Conservation (phyloP, 2,329 filamentous ascomycete species). For the Trematosphaeria pertusa region DNA sequence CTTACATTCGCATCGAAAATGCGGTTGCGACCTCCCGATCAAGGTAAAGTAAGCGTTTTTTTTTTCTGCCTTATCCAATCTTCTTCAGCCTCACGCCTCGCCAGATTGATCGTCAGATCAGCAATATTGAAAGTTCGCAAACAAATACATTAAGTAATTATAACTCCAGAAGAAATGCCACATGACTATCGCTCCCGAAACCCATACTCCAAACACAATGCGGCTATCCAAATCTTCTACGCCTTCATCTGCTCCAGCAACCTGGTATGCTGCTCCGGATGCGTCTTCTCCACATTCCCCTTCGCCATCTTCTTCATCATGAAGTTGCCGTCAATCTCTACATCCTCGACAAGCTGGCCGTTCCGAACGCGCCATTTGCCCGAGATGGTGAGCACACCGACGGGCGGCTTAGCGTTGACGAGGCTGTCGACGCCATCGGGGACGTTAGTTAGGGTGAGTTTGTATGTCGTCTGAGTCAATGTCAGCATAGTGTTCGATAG, state of each 20-base stretch:
- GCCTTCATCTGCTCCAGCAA: constrained; percentile 41
- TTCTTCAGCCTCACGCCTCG: too few species aligned
- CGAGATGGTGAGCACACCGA: constrained; percentile 47
- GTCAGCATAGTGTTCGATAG: constrained; percentile 3
- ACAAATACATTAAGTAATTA: too few species aligned
- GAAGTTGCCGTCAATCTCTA: constrained; percentile 52
- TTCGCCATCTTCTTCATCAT: constrained; percentile 53
- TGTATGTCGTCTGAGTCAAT: constrained; percentile 44
- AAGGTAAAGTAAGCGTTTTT: too few species aligned
- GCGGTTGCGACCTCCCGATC: too few species aligned
- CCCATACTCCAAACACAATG: too few species aligned
- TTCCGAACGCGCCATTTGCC: constrained; percentile 47
- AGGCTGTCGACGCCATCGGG: constrained; percentile 44
- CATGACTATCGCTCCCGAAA: too few species aligned
- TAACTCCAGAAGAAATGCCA: background rate
- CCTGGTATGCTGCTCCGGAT: constrained; percentile 46
- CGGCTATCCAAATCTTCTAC: too few species aligned
- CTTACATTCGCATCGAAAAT: too few species aligned
- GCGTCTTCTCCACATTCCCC: constrained; percentile 50
- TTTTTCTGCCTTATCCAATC: too few species aligned
- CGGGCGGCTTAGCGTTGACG: constrained; percentile 49
- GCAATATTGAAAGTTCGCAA: too few species aligned
- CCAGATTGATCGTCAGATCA: too few species aligned
- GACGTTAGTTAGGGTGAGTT: constrained; percentile 49
- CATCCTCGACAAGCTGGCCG: constrained; percentile 44